Evolutionary conservation across 2,329 filamentous ascomycete genomes (phyloP).

Genomic region (Coniochaeta prunicola): DNA sequence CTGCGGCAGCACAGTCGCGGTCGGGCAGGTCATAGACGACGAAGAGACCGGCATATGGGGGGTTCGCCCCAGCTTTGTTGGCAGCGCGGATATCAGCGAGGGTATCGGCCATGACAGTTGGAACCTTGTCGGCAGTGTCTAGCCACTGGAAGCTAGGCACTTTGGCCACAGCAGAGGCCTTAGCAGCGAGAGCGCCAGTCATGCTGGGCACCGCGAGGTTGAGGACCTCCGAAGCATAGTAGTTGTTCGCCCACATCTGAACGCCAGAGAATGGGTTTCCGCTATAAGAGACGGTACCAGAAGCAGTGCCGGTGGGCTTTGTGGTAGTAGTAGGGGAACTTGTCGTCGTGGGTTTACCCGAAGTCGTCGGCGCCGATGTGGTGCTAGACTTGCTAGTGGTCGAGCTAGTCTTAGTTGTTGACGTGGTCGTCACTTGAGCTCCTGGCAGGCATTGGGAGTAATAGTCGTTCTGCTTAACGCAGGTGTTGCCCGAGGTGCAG

Average conservation of each 20-base stretch:
- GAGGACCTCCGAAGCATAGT: conserved; percentile 48
- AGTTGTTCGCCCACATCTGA: conserved; percentile 44
- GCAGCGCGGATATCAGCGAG: conserved; percentile 27
- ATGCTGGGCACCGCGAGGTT: conserved; percentile 55
- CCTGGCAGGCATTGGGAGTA: conserved; percentile 30
- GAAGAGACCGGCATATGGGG: conserved; percentile 38
- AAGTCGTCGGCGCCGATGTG: conserved; percentile 18
- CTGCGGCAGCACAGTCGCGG: conserved; percentile 49
- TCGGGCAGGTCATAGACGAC: conserved; percentile 53
- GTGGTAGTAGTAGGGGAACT: conserved; percentile 22
- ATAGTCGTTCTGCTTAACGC: conserved; percentile 26
- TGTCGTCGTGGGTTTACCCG: conserved; percentile 11
- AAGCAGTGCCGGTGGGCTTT: conserved; percentile 20
- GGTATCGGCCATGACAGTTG: conserved; percentile 33
- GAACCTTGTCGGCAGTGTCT: conserved; percentile 42
- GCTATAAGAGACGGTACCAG: conserved; percentile 31
- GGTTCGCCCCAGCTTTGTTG: conserved; percentile 26
- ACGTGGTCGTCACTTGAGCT: conserved; percentile 4
- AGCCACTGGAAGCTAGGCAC: conserved; percentile 47
- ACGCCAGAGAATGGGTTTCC: conserved; percentile 50
- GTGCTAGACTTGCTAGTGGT: conserved; percentile 11
- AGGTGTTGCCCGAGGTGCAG: conserved; percentile 31
- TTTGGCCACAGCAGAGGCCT: conserved; percentile 42
- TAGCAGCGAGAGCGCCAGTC: conserved; percentile 44
- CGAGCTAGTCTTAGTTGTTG: conserved; percentile 4